These are phyloP conservation scores for Macadamia tetraphylla DNA, from an alignment of 164 flowering plant genomes.

Conservation along the genomic window DNA sequence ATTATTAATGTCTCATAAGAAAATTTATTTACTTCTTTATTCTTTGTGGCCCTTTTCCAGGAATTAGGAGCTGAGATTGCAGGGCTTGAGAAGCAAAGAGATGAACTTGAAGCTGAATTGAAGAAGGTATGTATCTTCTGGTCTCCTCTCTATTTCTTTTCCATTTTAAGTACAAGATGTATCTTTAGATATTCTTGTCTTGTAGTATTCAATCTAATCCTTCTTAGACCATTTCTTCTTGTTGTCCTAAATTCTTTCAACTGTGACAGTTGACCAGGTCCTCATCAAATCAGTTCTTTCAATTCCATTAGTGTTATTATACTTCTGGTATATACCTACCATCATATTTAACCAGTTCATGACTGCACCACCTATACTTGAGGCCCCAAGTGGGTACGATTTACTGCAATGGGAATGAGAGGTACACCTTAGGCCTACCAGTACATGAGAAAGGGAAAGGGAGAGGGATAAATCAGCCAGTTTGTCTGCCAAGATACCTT, in stretches of 20 bases:
- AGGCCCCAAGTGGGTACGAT: no score
- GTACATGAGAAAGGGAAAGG: no score
- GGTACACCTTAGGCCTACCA: no score
- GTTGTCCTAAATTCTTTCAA: background rate
- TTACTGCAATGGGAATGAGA: no score
- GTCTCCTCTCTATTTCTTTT: background rate
- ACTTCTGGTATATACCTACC: no score
- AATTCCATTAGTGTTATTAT: no score
- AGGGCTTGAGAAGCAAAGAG: constrained; percentile 52
- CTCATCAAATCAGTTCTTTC: background rate
- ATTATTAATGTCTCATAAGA: background rate
- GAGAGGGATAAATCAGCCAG: no score
- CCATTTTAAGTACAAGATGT: background rate
- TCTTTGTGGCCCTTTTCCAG: constrained; percentile 35
- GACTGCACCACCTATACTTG: no score
- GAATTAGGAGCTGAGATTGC: constrained; percentile 56
- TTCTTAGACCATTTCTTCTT: background rate
- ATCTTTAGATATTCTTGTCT: no score
- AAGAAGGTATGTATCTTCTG: constrained; percentile 44
- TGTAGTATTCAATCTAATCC: no score
- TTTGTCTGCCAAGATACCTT: no score
- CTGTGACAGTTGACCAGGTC: background rate
- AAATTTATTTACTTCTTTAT: constrained; percentile 2
- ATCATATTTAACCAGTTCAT: no score
- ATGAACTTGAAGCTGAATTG: constrained; percentile 68